Evolutionary conservation across 2,329 filamentous ascomycete genomes (phyloP).

Genomic region (Fusarium sp.): DNA sequence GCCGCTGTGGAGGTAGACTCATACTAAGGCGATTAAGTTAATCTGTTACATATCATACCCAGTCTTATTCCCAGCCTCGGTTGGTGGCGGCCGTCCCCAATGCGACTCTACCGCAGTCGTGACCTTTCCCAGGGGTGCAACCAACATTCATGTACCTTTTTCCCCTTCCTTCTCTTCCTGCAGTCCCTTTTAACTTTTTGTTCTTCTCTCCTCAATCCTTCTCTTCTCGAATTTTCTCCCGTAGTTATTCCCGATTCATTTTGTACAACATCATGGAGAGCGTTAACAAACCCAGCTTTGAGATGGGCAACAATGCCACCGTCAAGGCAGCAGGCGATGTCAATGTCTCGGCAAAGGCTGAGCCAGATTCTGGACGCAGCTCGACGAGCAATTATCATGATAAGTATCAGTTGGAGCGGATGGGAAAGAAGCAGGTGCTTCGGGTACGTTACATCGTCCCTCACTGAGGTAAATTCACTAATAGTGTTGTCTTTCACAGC

Average conservation of each 20-base stretch:
- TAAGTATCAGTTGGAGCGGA: constrained; percentile 40
- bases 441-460: background rate
- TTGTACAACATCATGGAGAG: constrained; percentile 30
- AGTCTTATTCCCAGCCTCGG: background rate
- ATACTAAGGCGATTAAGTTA: background rate
- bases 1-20: background rate
- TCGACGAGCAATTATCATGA: constrained; percentile 32
- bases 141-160: background rate
- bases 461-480: background rate
- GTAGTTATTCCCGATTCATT: background rate
- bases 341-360: constrained; percentile 14
- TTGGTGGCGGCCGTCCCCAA: constrained; percentile 14
- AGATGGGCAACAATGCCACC: constrained; percentile 36
- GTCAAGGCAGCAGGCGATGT: constrained; percentile 19
- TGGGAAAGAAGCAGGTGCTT: constrained; percentile 46
- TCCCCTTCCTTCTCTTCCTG: background rate
- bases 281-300: constrained; percentile 34
- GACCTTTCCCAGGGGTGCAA: constrained; percentile 1
- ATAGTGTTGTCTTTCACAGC: constrained; percentile 36
- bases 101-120: background rate
- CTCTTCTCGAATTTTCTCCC: background rate
- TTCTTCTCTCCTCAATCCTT: background rate
- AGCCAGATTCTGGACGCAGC: constrained; percentile 28
- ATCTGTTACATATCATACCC: background rate
- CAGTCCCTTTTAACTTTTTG: background rate